Conservation (phyloP, 352 stramenopile species). For the Phytophthora lateralis region DNA sequence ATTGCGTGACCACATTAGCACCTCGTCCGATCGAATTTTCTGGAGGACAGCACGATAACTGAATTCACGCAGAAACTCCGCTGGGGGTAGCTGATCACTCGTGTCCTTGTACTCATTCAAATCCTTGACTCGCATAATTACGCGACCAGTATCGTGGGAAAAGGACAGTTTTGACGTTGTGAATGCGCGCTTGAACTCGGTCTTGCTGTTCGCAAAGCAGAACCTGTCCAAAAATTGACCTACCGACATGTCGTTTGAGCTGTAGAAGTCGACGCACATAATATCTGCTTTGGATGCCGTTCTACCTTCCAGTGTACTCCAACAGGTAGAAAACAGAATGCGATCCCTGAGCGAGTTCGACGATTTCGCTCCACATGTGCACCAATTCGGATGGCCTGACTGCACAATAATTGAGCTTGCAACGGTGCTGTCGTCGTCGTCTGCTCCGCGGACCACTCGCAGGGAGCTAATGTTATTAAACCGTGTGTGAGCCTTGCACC, state of each 20-base stretch:
- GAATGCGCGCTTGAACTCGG: slow-evolving; percentile 84
- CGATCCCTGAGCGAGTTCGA: slow-evolving; percentile 64
- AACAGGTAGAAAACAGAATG: slow-evolving; percentile 87
- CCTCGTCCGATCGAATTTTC: slow-evolving; percentile 62
- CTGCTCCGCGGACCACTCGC: slow-evolving; percentile 43
- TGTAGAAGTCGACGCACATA: slow-evolving; percentile 91
- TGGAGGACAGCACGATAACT: slow-evolving; percentile 65
- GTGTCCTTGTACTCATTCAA: slow-evolving; percentile 72
- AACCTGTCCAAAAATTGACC: slow-evolving; percentile 84
- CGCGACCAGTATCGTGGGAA: slow-evolving; percentile 78
- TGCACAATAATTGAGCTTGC: slow-evolving; percentile 37
- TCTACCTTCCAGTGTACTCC: slow-evolving; percentile 78
- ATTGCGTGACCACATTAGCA: slow-evolving; percentile 73
- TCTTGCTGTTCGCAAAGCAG: slow-evolving; percentile 72
- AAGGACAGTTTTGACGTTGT: slow-evolving; percentile 81
- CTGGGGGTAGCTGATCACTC: slow-evolving; percentile 51
- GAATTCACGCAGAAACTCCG: slow-evolving; percentile 65
- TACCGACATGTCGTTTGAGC: slow-evolving; percentile 80
- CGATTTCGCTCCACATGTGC: slow-evolving; percentile 67
- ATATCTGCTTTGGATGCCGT: slow-evolving; percentile 85
- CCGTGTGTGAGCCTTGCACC: slow-evolving; percentile 80
- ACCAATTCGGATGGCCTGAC: slow-evolving; percentile 43
- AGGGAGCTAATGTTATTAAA: slow-evolving; percentile 88
- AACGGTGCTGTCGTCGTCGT: slow-evolving; percentile 18
- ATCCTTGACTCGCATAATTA: slow-evolving; percentile 77